These are phyloP conservation scores for Wickerhamomyces pijperi DNA, from an alignment of 805 yeast genomes.

Conservation along the genomic window DNA sequence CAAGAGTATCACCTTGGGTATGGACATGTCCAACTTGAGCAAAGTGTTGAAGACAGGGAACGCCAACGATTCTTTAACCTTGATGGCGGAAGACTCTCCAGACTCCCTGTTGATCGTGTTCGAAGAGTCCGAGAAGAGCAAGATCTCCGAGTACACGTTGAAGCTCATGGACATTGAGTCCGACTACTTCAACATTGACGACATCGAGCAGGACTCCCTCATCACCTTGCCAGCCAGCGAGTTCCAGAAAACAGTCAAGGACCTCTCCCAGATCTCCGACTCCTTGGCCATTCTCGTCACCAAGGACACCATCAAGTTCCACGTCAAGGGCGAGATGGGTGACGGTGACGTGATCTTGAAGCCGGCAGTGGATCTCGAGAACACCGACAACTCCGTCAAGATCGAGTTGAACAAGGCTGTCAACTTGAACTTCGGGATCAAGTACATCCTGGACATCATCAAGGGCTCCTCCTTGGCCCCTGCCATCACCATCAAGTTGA, in stretches of 20 bases:
- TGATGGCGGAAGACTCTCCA: conserved; percentile 83
- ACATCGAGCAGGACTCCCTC: conserved; percentile 80
- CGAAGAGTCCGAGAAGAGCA: conserved; percentile 84
- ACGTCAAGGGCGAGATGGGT: conserved; percentile 87
- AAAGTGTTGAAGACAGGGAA: conserved; percentile 88
- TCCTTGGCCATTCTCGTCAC: conserved; percentile 77
- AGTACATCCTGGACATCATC: conserved; percentile 82
- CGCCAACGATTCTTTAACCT: conserved; percentile 76
- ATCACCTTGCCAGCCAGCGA: conserved; percentile 82
- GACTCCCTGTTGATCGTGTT: conserved; percentile 71
- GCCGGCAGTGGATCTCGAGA: conserved; percentile 73
- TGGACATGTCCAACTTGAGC: conserved; percentile 77
- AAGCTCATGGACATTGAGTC: conserved; percentile 95
- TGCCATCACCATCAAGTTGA: conserved; percentile 72
- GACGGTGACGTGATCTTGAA: conserved; percentile 78
- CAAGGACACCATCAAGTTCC: conserved; percentile 84
- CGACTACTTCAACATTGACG: conserved; percentile 88
- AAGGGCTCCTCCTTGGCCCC: conserved; percentile 76
- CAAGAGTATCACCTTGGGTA: conserved; percentile 82
- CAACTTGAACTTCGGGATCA: conserved; percentile 80
- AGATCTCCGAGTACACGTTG: conserved; percentile 83
- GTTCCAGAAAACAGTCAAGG: conserved; percentile 83
- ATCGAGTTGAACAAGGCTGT: conserved; percentile 82
- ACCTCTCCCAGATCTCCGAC: conserved; percentile 78
- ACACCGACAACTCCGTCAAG: conserved; percentile 61